Base-by-base conservation (phyloP, 1,284 basidiomycete species). In the Boletus mariae region DNA sequence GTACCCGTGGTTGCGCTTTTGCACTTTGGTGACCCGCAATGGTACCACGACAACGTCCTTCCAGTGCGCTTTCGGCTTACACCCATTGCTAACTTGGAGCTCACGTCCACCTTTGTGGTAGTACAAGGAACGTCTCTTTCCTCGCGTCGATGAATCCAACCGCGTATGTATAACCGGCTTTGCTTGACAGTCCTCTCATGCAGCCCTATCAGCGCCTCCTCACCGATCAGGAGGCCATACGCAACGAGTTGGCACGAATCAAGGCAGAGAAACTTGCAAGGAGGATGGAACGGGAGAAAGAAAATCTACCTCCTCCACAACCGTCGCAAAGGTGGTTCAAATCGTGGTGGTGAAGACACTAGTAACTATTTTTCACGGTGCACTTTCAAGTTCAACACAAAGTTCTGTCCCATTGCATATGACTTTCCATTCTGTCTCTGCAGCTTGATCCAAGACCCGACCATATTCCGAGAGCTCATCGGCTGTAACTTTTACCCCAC, bases 11-110 rank as follows among this genome's bases (percentile, higher is more conserved):
- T 82, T 42, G 84, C 91, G 26, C 84, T 96, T 73, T 73, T 94
- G 49, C 89, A 94, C 69, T 95, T 91, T 65, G 92, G 93, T 50
- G 90, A 94, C 69, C 90, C 92, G 5, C 82, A 89, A 37, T 97
- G 92, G 92, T 96, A 94, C 66, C 76, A 80, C 45, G 75, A 78
- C 43, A 78, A 91, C 60, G 92, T 95, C 40, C 71, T 90, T 40
- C 92, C 93, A 10, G 92, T 92, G 69, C 59, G 88, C 72, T 12
- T 38, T 43, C 12, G 32, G 12, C 34, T 23, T 29, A 8, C 40
- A 13, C 32, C 9, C 32, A 6, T 17, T 47, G 47, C 38, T 13
- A 15, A 35, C 23, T 29, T n/a, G 43, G 23, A 5, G 53, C 54
- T 17, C 49, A 13, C 41, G 41, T 20, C 34, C 46, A 20, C 35